Base-by-base conservation (phyloP, 2,329 filamentous ascomycete genomes). In the Aureobasidium subglaciale region DNA sequence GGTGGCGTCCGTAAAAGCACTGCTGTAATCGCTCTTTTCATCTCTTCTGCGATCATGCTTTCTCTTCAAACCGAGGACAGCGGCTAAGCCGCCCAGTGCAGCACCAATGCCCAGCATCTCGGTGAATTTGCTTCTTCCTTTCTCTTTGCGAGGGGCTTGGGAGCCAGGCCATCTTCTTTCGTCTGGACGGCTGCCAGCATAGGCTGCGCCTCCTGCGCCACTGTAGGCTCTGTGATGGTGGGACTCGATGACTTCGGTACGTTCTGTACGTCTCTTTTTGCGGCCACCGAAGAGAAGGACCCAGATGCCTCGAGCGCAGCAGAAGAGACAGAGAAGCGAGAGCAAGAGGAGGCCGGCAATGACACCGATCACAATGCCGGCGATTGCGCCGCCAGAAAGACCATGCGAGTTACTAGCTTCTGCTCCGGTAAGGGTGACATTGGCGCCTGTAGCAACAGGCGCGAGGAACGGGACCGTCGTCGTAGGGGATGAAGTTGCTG, bases 311-410 rank as follows among this genome's bases (percentile, higher is more conserved):
- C 81, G 76, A 38, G 75, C 66, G 63, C 74, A 83, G 74, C 86
- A 88, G 78, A 83, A 90, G 73, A 88, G 84, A 75, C 86, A 90
- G 64, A 90, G 72, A 7, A 88, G 77, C 4, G 85, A 73, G 20
- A 91, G 79, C 2, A 91, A 74, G 37, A 78, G 70, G 32, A 90
- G 75, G 59, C 85, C 87, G 13, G 79, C 78, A 46, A 91, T 76
- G 10, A 82, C 80, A 59, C 87, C 87, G 56, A 91, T 84, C 61
- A 91, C 87, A 64, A 91, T 91, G 58, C 87, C 87, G 15, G 88
- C 87, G 63, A 91, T 91, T 58, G 86, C 87, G 52, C 87, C 87
- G 40, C 77, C 80, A 63, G 84, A 87, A 54, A 91, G 77, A 18
- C 70, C 68, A 55, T 68, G 64, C 10, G 61, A 63, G 27, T 63